These are phyloP conservation scores for Funneliformis mosseae DNA, from an alignment of 192 early-diverging fungal species.

Conservation along the genomic window DNA sequence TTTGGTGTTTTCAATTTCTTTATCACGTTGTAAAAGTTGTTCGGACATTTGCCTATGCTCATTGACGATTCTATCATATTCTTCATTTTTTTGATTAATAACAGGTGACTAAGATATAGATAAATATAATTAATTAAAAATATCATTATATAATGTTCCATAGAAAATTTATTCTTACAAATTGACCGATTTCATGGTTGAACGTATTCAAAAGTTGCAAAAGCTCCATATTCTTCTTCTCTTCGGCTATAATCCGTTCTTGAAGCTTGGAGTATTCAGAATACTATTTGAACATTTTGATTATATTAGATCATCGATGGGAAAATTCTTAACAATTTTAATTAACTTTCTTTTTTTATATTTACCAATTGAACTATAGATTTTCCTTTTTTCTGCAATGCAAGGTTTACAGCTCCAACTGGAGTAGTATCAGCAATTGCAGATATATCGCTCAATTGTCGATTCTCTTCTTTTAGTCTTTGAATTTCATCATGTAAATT, in stretches of 20 bases:
- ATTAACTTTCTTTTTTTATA: neutral
- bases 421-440: neutral
- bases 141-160: neutral
- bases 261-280: slow-evolving; percentile 11
- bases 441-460: neutral
- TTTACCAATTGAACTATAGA: slow-evolving; percentile 20
- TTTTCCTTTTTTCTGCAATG: slow-evolving; percentile 11
- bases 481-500: neutral
- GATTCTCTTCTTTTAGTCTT: slow-evolving; percentile 2
- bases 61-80: neutral
- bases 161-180: neutral
- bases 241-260: neutral
- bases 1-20: neutral
- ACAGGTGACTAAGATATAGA: neutral
- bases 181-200: neutral
- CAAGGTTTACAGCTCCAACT: neutral
- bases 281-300: neutral
- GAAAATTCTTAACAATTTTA: neutral
- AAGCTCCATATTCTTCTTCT: neutral
- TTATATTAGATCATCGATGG: neutral
- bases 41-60: neutral
- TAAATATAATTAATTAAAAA: neutral
- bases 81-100: neutral
- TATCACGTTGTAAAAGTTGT: neutral
- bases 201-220: slow-evolving; percentile 1